phyloP scores from a whole-genome alignment of 1,284 basidiomycete species.

The Thecaphora frezii region DNA sequence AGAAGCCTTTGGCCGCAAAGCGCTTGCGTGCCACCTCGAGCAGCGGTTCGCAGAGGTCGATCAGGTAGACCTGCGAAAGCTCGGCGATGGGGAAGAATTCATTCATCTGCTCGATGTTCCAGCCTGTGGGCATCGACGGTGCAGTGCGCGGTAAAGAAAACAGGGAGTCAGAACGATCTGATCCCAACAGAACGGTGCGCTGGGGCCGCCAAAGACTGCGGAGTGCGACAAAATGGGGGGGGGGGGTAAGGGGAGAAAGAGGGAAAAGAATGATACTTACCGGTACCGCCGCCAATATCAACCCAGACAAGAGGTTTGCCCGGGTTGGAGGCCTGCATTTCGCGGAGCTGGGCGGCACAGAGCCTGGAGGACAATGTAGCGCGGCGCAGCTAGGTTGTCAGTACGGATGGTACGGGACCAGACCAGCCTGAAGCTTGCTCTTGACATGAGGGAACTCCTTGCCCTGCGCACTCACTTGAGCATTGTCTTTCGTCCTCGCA shows the following conservation, averaged over 20 bases:
- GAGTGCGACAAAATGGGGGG: no score
- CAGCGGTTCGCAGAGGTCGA: slow-evolving; percentile 75
- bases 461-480: slow-evolving; percentile 46
- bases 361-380: no score
- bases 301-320: slow-evolving; percentile 71
- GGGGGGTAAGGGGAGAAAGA: no score
- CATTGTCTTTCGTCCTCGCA: slow-evolving; percentile 57
- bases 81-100: slow-evolving; percentile 65
- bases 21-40: slow-evolving; percentile 72
- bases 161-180: not conserved
- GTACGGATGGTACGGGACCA: no score
- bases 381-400: no score
- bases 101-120: slow-evolving; percentile 82
- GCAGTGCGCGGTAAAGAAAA: not conserved
- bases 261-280: slow-evolving; percentile 58
- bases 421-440: no score
- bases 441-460: no score
- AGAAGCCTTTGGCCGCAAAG: slow-evolving; percentile 72
- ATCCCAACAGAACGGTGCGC: no score
- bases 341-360: slow-evolving; percentile 69
- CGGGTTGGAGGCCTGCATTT: slow-evolving; percentile 60
- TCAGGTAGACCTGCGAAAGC: slow-evolving; percentile 67
- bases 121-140: slow-evolving; percentile 61
- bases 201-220: no score
- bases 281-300: slow-evolving; percentile 80